phyloP scores from a whole-genome alignment of 2,329 filamentous ascomycete genomes.

The Pseudogymnoascus sp. region DNA sequence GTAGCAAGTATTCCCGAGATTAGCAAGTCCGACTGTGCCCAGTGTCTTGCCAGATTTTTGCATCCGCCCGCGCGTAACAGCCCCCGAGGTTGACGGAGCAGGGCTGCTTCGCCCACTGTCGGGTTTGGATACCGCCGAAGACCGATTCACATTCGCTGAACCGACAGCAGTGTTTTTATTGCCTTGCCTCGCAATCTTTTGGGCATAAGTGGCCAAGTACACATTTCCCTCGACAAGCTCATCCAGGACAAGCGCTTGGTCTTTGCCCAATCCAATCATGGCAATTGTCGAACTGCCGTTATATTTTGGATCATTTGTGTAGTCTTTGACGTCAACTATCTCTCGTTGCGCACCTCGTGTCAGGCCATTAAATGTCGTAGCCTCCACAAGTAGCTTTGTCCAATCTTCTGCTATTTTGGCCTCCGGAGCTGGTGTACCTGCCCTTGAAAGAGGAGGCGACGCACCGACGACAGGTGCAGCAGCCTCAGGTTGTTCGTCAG shows the following conservation, averaged over 20 bases:
- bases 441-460: slow-evolving; percentile 30
- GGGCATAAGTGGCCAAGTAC: slow-evolving; percentile 46
- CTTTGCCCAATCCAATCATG: slow-evolving; percentile 58
- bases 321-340: slow-evolving; percentile 55
- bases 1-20: slow-evolving; percentile 96
- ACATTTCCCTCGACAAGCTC: slow-evolving; percentile 57
- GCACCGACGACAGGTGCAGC: slow-evolving; percentile 36
- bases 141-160: slow-evolving; percentile 16
- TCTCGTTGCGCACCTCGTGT: slow-evolving; percentile 57
- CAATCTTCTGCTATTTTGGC: slow-evolving; percentile 23
- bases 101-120: slow-evolving; percentile 64
- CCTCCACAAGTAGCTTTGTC: slow-evolving; percentile 38
- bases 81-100: slow-evolving; percentile 39
- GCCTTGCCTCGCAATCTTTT: slow-evolving; percentile 18
- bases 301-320: slow-evolving; percentile 65
- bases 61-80: slow-evolving; percentile 62
- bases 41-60: slow-evolving; percentile 60
- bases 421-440: slow-evolving; percentile 19
- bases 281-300: slow-evolving; percentile 65
- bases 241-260: slow-evolving; percentile 75
- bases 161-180: slow-evolving; percentile 15
- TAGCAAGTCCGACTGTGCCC: slow-evolving; percentile 76
- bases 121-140: slow-evolving; percentile 20
- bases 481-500: slow-evolving; percentile 30
- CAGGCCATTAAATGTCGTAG: slow-evolving; percentile 54